A percentile compares a stretch with the other conserved stretches of the same genome.
These are phyloP conservation scores for Trichoderma endophyticum DNA, from an alignment of 2,329 filamentous ascomycete species.

Conservation along the genomic window DNA sequence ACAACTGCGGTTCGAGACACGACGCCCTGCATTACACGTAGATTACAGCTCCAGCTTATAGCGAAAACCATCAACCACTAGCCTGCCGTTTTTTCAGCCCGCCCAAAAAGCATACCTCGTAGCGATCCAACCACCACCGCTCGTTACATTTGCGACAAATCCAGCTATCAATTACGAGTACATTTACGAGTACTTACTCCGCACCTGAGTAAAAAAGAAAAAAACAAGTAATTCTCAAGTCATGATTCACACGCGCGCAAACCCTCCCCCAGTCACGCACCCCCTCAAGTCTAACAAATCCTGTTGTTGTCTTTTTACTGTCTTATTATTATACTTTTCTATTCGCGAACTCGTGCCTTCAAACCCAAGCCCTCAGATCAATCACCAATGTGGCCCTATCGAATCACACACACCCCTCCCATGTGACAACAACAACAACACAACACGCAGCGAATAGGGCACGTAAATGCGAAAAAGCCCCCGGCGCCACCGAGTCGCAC, in stretches of 20 bases:
- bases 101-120: background rate
- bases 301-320: background rate
- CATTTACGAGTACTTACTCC: background rate
- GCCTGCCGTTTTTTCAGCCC: background rate
- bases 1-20: background rate
- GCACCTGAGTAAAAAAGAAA: background rate
- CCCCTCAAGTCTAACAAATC: background rate
- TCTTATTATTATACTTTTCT: background rate
- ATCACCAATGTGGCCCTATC: background rate
- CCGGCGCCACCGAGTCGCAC: slow-evolving; percentile 12
- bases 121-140: slow-evolving; percentile 1
- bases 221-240: background rate
- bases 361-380: background rate
- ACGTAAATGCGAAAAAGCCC: background rate
- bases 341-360: background rate
- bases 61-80: background rate
- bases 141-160: background rate
- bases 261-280: background rate
- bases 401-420: background rate
- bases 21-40: background rate
- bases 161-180: background rate
- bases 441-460: background rate
- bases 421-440: background rate
- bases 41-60: background rate
- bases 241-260: background rate